Evolutionary conservation across 2,329 filamentous ascomycete genomes (phyloP), one percentile per base, ranked within the genome.

Genomic region (Parafenestella ontariensis): DNA sequence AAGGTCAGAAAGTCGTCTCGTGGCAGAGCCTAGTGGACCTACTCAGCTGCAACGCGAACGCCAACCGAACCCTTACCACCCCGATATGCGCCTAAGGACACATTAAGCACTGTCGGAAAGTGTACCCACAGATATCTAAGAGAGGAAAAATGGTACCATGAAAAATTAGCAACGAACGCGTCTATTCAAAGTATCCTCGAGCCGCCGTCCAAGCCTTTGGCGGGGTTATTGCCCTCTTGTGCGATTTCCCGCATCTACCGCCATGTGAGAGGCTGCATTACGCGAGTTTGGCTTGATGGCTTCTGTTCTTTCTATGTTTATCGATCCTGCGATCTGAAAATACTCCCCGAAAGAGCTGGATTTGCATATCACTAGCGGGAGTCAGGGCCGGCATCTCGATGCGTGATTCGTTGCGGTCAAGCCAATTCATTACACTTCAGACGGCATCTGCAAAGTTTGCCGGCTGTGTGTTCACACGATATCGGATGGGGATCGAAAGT

Each of bases 61-160:
- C 64, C 64, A 67, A 60, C 58, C 59, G 64, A 61, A 47, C n/a
- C 37, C 49, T 44, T 51, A 40, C 41, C 52, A 48, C 48, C 46
- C 36, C 23, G 13, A 47, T 34, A 46, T 42, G 31, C 42, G 45
- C 37, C 29, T 42, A 17, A 46, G 31, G 43, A 43, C 52, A 48
- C 45, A 49, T 48, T 36, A 28, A 59, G 48, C 49, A 60, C 39
- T 46, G 46, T 33, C 46, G 34, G 46, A 49, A 39, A 46, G 21
- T 15, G 9, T 9, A 18, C 11, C 42, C n/a, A 26, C 21, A 24
- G 28, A 17, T 21, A 37, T 40, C 55, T 39, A 37, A 20, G 17
- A 10, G 34, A 34, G 17, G 13, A 29, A 15, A 18, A 40, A 24
- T 13, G 29, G 6, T 13, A 33, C 6, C 21, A n/a, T n/a, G 39